Evolutionary conservation across 441 rosid genomes (phyloP).

Genomic region (Bruguiera hainesii): DNA sequence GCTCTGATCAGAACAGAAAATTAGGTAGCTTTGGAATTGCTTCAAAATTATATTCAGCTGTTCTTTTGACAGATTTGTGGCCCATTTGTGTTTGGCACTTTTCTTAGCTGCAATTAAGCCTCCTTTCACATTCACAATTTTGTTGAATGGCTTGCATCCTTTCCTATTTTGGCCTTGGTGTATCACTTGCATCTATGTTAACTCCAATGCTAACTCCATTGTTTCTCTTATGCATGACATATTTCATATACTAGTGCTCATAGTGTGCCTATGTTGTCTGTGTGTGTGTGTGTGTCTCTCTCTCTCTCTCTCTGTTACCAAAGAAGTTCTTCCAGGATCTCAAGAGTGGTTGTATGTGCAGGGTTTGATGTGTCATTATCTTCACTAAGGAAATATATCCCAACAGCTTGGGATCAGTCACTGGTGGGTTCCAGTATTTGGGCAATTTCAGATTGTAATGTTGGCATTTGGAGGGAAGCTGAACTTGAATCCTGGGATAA

Average conservation of each 20-base stretch:
- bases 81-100: neutral
- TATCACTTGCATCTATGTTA: neutral
- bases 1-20: constrained; percentile 5
- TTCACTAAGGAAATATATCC: constrained; percentile 58
- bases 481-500: constrained; percentile 95
- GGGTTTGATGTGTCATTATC: constrained; percentile 76
- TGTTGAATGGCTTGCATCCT: constrained; percentile 3
- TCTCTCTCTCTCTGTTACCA: no score
- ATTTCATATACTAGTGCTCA: neutral
- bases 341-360: constrained; percentile 27
- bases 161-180: neutral
- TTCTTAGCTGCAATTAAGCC: neutral
- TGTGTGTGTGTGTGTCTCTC: no score
- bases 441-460: constrained; percentile 61
- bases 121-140: neutral
- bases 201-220: neutral
- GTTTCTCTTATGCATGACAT: neutral
- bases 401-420: constrained; percentile 67
- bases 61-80: neutral
- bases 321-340: constrained; percentile 9
- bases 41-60: neutral
- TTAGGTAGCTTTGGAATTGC: no score
- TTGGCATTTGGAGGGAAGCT: constrained; percentile 74
- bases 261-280: no score
- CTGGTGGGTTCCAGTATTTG: constrained; percentile 77